Base-by-base conservation (phyloP, 2,329 filamentous ascomycete species). In the Capronia americana region DNA sequence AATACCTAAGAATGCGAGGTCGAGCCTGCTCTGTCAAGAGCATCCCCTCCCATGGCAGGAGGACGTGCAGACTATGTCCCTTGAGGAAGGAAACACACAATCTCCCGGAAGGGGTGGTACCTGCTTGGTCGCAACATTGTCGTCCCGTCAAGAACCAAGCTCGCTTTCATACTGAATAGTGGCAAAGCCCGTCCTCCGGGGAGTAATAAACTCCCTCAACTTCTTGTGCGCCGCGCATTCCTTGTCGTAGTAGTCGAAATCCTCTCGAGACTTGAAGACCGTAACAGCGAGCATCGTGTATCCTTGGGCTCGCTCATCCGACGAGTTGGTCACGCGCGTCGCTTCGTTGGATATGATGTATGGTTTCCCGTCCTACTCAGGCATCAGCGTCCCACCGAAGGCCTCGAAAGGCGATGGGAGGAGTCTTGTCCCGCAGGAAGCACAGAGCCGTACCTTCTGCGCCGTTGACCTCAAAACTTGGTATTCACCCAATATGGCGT, bases 181-280 rank as follows among this genome's bases (percentile, higher is more conserved):
- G 69, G 80, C 65, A 23, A 77, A 69, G 73, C 79, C 79, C 63
- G 78, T 77, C 69, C 73, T 74, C 0, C 74, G 70, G 2, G 76
- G 73, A 0, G 68, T 73, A 3, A 70, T 74, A 61, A 77, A 71
- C 20, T 75, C 75, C 70, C 78, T 79, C 69, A 88, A 76, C 28
- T 77, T 80, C 64, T 78, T 78, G 71, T 89, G 87, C 34, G 85
- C 85, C 70, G 80, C 80, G 70, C 85, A 87, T 57, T 83, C 81
- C 10, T 81, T 80, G 75, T 92, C 89, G 75, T 91, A 92, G 79
- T 85, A 92, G 71, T 86, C 82, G 85, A 92, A 87, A 75, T 92
- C 90, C 12, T 88, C 88, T 62, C 87, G 73, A 66, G 79, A 88
- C 54, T 84, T 83, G 74, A 92, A 92, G 55, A 86, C 84, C 48